These are phyloP conservation scores for Arthrobotrys sinensis DNA, from an alignment of 2,329 filamentous ascomycete species.

Conservation along the genomic window DNA sequence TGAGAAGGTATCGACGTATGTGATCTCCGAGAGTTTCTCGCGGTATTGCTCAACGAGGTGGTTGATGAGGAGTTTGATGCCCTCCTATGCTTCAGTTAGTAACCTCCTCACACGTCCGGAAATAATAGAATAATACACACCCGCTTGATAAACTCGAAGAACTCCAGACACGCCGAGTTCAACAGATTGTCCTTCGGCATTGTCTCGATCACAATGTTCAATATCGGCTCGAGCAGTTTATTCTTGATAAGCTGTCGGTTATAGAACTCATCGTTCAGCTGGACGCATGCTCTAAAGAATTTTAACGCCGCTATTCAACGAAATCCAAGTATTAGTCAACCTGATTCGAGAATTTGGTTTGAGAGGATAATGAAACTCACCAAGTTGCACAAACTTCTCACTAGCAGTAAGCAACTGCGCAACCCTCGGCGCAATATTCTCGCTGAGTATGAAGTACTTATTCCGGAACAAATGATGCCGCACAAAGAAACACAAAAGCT, in stretches of 20 bases:
- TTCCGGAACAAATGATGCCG: conserved; percentile 88
- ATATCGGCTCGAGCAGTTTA: conserved; percentile 84
- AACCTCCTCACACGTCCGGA: neutral
- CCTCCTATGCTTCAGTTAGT: conserved; percentile 72
- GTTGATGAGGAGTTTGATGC: conserved; percentile 83
- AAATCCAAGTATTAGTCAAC: conserved; percentile 52
- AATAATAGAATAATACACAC: conserved; percentile 61
- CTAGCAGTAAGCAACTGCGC: conserved; percentile 84
- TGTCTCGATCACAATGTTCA: conserved; percentile 85
- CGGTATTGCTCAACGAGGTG: conserved; percentile 89
- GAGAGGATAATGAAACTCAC: conserved; percentile 71
- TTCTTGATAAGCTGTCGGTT: conserved; percentile 86
- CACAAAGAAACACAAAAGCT: conserved; percentile 94
- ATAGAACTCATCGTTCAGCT: conserved; percentile 91
- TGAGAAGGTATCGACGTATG: conserved; percentile 87
- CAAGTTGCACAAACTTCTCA: conserved; percentile 93
- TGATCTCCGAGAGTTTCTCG: conserved; percentile 81
- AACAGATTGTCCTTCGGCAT: conserved; percentile 94
- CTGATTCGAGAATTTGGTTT: neutral
- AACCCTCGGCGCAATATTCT: conserved; percentile 83
- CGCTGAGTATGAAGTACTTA: conserved; percentile 87
- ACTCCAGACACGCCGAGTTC: conserved; percentile 91
- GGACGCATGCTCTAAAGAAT: conserved; percentile 89
- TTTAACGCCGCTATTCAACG: conserved; percentile 81
- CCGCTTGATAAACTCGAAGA: conserved; percentile 88